phyloP scores from a whole-genome alignment of 140 eudicot species.

The Anethum foeniculum region DNA sequence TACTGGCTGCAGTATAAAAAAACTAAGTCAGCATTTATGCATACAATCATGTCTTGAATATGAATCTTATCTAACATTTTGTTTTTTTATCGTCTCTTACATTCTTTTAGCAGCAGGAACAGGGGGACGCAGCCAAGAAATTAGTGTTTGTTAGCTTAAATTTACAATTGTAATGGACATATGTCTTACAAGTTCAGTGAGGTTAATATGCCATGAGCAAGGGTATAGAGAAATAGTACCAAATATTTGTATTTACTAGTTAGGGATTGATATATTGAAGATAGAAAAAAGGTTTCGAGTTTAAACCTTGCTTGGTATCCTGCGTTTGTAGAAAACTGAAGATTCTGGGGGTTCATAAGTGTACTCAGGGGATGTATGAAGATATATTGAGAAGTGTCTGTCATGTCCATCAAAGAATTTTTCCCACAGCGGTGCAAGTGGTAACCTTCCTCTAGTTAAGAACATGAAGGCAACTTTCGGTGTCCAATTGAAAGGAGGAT shows the following conservation, averaged over 20 bases:
- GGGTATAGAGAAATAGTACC: not conserved
- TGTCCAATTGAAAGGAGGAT: conserved; percentile 26
- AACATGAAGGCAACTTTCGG: conserved; percentile 53
- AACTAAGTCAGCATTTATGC: not conserved
- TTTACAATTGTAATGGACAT: no score
- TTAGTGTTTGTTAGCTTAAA: not conserved
- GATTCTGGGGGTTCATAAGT: conserved; percentile 30
- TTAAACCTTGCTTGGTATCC: conserved; percentile 44
- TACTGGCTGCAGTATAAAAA: conserved; percentile 8
- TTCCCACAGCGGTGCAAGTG: conserved; percentile 47
- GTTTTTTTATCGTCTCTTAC: no score
- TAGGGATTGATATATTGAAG: not conserved
- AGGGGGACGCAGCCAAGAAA: not conserved
- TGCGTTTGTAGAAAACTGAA: conserved; percentile 45
- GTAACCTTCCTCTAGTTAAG: conserved; percentile 32
- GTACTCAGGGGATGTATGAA: conserved; percentile 34
- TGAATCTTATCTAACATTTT: no score
- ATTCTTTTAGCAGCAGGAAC: not conserved
- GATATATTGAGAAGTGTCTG: conserved; percentile 32
- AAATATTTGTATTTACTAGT: not conserved
- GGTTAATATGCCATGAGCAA: not conserved
- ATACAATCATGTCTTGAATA: no score
- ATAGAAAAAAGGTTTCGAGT: not conserved
- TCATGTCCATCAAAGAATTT: conserved; percentile 39
- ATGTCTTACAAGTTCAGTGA: not conserved